phyloP scores from a whole-genome alignment of 2,329 filamentous ascomycete genomes.

The Aspergillus sp. region DNA sequence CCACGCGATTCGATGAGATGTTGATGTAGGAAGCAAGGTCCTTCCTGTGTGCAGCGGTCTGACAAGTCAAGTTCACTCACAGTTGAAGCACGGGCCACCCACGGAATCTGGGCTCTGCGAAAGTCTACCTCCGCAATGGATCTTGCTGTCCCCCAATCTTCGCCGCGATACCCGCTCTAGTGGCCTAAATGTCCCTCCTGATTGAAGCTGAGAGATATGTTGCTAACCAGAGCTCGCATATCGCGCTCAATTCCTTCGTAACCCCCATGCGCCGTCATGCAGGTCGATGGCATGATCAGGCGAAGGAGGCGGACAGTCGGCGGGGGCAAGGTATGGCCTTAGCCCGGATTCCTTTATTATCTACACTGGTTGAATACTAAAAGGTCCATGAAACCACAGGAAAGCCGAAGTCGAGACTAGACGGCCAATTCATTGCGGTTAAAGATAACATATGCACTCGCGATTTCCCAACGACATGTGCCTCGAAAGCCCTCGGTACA shows the following conservation, averaged over 20 bases:
- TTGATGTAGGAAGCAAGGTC: no score
- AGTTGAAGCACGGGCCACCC: not conserved
- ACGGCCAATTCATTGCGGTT: constrained; percentile 58
- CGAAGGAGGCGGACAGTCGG: constrained; percentile 39
- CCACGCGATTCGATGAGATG: no score
- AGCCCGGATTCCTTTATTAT: not conserved
- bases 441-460: constrained; percentile 76
- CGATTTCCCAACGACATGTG: constrained; percentile 75
- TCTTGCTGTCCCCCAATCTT: not conserved
- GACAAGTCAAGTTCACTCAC: not conserved
- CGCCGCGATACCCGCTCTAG: not conserved
- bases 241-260: constrained; percentile 43
- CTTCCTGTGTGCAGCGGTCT: not conserved
- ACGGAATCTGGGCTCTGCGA: not conserved
- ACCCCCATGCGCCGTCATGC: constrained; percentile 35
- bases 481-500: constrained; percentile 69
- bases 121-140: not conserved
- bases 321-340: constrained; percentile 33
- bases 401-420: constrained; percentile 36
- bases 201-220: constrained; percentile 46
- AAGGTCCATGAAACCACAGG: constrained; percentile 22
- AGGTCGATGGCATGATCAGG: constrained; percentile 36
- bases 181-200: constrained; percentile 44
- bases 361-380: constrained; percentile 1
- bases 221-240: constrained; percentile 39